Base-by-base conservation (phyloP, 129 eudicot genomes). In the Mikania micrantha region DNA sequence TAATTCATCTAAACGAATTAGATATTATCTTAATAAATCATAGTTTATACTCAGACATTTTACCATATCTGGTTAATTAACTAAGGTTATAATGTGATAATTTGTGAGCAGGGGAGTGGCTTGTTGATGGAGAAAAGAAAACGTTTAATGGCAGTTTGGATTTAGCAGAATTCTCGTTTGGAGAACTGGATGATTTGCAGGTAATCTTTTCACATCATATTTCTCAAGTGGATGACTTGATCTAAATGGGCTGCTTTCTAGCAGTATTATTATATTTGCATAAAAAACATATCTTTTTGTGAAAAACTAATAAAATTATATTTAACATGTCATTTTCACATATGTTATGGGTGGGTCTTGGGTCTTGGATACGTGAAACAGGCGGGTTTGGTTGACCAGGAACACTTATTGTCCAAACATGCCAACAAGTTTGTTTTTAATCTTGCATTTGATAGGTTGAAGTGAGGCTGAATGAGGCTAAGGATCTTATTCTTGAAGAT, bases 121-220 rank as follows among this genome's bases (percentile, higher is more conserved):
- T 70, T 31, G 78, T 89, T 77, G 95, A 89, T 52, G 91, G 75
- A 22, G 98, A 88, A 77, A 89, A 79, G 73, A 88, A 80, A 80
- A 79, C 61, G 60, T 63, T 86, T 60, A 89, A 89, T 75, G 96
- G 90, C 64, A 72, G 79, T 74, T 77, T 93, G 65, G 96, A 93
- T 34, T 50, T 93, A 59, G 79, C 71, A 1, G 98, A 93, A 77
- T 93, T 93, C 81, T 84, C 98, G 45, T 84, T 86, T 60, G 98
- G 98, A 17, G 98, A 93, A 78, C 82, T 93, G 62, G 98, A 93
- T 75, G 98, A 93, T 69, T 79, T 93, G 85, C 81, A 93, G 96
- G 98, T 93, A 86, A 75, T 66, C 7, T 32, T 34, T 48, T 64
- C 38, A 64, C 35, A 36, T 15, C 16, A 22, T 52, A 21, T 20